Evolutionary conservation across 1,284 basidiomycete genomes (phyloP).

Genomic region (Abortiporus biennis): DNA sequence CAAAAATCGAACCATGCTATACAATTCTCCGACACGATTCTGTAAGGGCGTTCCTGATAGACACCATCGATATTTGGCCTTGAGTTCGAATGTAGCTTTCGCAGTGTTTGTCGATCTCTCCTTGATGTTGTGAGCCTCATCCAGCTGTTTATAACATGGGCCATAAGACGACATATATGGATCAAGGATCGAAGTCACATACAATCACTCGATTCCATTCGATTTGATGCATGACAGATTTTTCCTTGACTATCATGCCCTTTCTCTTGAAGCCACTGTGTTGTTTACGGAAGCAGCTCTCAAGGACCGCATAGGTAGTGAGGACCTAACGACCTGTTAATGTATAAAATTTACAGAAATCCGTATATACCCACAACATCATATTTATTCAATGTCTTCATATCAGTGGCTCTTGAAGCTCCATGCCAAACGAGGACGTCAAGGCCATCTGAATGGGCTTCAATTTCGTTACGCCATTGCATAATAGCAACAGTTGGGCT

Average conservation of each 20-base stretch:
- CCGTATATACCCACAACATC: slow-evolving; percentile 68
- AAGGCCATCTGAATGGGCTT: slow-evolving; percentile 72
- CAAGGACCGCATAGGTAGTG: slow-evolving; percentile 82
- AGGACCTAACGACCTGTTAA: slow-evolving; percentile 38
- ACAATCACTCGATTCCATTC: slow-evolving; percentile 82
- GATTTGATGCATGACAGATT: slow-evolving; percentile 81
- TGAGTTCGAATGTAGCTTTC: slow-evolving; percentile 89
- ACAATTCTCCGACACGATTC: slow-evolving; percentile 96
- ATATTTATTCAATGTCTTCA: slow-evolving; percentile 70
- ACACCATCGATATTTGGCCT: slow-evolving; percentile 88
- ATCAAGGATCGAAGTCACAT: slow-evolving; percentile 18
- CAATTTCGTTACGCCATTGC: slow-evolving; percentile 98
- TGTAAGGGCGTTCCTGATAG: slow-evolving; percentile 97
- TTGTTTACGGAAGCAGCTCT: slow-evolving; percentile 92
- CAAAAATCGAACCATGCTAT: slow-evolving; percentile 90
- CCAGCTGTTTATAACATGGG: slow-evolving; percentile 52
- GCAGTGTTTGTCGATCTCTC: slow-evolving; percentile 94
- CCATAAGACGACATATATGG: slow-evolving; percentile 1
- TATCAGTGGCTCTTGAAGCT: slow-evolving; percentile 54
- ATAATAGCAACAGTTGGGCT: slow-evolving; percentile 95
- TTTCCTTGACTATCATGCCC: slow-evolving; percentile 83
- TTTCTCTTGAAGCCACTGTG: slow-evolving; percentile 88
- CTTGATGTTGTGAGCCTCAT: slow-evolving; percentile 99
- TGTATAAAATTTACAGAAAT: not conserved
- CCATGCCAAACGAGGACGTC: slow-evolving; percentile 94